These are phyloP conservation scores for Holtermanniella nyarrowii DNA, from an alignment of 768 basidiomycete species.

Conservation along the genomic window DNA sequence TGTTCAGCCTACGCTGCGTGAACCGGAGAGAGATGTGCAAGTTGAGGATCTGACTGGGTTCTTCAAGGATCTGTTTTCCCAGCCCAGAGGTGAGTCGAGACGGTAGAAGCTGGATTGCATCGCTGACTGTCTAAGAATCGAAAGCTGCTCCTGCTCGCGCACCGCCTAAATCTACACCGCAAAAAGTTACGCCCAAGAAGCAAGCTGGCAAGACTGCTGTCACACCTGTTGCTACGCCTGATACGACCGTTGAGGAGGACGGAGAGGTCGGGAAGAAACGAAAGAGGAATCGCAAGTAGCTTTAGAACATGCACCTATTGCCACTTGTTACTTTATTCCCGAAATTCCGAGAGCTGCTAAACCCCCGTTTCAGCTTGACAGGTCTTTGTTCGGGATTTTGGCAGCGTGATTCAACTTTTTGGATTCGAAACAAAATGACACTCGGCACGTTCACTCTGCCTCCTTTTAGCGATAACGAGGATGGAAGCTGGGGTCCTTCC, in stretches of 20 bases:
- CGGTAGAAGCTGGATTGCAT: no score
- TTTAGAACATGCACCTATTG: background rate
- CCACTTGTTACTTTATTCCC: background rate
- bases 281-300: background rate
- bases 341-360: background rate
- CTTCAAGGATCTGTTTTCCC: conserved; percentile 46
- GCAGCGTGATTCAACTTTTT: no score
- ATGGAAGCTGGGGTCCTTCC: conserved; percentile 65
- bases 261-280: background rate
- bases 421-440: conserved; percentile 11
- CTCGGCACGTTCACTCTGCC: conserved; percentile 59
- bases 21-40: conserved; percentile 48
- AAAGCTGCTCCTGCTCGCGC: no score
- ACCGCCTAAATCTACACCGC: background rate
- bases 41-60: conserved; percentile 54
- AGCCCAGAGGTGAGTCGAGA: background rate
- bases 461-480: conserved; percentile 78
- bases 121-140: no score
- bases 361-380: background rate
- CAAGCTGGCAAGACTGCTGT: background rate
- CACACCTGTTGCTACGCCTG: background rate
- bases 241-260: background rate
- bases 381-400: background rate
- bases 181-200: background rate
- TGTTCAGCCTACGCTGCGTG: background rate